phyloP scores from a whole-genome alignment of 768 basidiomycete species.

The Phaeotremella skinneri region DNA sequence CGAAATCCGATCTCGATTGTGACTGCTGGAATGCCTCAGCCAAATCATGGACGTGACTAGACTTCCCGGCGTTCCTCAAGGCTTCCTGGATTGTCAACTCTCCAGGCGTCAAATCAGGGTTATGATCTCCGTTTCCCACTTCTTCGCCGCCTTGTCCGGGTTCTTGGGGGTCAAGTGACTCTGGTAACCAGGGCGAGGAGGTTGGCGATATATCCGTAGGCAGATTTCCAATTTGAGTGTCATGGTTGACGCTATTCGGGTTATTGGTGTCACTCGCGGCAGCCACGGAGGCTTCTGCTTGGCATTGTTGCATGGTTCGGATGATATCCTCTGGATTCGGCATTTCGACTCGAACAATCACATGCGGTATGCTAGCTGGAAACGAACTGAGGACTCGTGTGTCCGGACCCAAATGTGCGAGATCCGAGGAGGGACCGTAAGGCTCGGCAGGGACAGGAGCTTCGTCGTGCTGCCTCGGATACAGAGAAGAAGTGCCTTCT shows the following conservation, averaged over 20 bases:
- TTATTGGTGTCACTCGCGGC: constrained; percentile 1
- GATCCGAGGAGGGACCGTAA: constrained; percentile 3
- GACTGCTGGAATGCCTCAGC: neutral
- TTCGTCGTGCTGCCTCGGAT: neutral
- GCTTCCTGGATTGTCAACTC: constrained; percentile 16
- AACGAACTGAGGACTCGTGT: constrained; percentile 24
- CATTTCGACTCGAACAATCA: constrained; percentile 81
- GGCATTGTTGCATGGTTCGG: constrained; percentile 71
- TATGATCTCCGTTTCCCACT: neutral
- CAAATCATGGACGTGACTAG: neutral
- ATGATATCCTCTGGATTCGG: constrained; percentile 73
- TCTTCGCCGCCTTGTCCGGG: too few species aligned
- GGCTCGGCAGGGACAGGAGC: neutral
- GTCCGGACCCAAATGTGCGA: constrained; percentile 18
- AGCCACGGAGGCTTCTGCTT: constrained; percentile 6
- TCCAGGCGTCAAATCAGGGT: neutral
- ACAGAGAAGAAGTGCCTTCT: neutral
- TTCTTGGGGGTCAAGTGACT: constrained; percentile 1
- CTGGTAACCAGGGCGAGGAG: neutral
- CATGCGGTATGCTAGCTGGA: constrained; percentile 55
- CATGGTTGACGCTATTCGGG: neutral
- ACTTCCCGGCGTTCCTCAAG: constrained; percentile 3
- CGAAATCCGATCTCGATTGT: neutral
- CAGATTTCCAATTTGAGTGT: neutral
- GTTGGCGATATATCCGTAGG: neutral